These are phyloP conservation scores for Trifolium dubium DNA, from an alignment of 306 rosid genomes.

Conservation along the genomic window DNA sequence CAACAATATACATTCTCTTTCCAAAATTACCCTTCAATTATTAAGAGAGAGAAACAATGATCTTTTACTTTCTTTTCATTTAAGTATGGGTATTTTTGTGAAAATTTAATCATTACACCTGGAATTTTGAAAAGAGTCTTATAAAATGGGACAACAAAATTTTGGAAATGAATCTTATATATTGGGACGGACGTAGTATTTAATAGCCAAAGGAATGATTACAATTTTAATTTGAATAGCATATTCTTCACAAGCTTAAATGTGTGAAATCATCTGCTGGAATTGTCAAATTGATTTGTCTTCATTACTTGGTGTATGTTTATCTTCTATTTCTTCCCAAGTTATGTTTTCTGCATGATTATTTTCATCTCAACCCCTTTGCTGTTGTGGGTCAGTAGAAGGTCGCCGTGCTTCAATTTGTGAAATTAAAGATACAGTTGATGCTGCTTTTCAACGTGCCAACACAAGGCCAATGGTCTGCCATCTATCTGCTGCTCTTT, in stretches of 20 bases:
- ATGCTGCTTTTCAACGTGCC: constrained; percentile 61
- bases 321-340: constrained; percentile 30
- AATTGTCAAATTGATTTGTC: constrained; percentile 21
- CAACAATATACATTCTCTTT: no score
- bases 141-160: no score
- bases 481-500: constrained; percentile 71
- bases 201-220: neutral
- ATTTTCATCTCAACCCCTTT: neutral
- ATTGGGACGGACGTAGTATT: neutral
- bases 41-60: no score
- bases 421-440: constrained; percentile 56
- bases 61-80: no score
- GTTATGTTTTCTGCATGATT: constrained; percentile 28
- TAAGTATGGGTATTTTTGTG: no score
- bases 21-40: no score
- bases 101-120: no score
- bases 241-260: constrained; percentile 18
- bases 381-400: constrained; percentile 48
- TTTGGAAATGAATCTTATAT: no score
- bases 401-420: constrained; percentile 62
- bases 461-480: constrained; percentile 66
- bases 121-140: no score
- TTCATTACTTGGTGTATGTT: neutral
- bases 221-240: neutral
- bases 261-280: constrained; percentile 19